Percentiles rank a stretch among this genome's conserved stretches.
phyloP scores from a whole-genome alignment of 257 asterid species.

The Cruciata laevipes region DNA sequence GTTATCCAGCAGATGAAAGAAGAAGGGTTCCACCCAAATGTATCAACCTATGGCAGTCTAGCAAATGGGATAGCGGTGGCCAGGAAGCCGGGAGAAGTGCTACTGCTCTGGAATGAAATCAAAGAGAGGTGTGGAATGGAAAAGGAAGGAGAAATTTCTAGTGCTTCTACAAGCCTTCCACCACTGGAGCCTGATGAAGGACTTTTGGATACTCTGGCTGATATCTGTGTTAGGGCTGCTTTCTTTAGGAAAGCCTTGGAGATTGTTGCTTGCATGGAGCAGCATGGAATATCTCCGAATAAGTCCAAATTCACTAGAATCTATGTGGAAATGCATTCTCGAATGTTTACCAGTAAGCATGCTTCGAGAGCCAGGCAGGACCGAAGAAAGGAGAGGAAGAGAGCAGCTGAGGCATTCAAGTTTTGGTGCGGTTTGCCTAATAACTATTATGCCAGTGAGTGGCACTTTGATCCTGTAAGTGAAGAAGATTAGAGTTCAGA shows the following conservation, averaged over 20 bases:
- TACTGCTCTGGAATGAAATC: conserved; percentile 83
- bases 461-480: conserved; percentile 58
- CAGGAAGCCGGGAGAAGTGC: conserved; percentile 95
- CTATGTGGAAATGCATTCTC: conserved; percentile 94
- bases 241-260: conserved; percentile 88
- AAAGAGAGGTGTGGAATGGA: conserved; percentile 61
- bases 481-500: conserved; percentile 33
- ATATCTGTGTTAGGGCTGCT: conserved; percentile 91
- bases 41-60: conserved; percentile 85
- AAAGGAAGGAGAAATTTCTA: conserved; percentile 26
- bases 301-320: conserved; percentile 85
- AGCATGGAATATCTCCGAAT: conserved; percentile 72
- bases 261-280: conserved; percentile 92
- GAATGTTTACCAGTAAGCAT: conserved; percentile 99
- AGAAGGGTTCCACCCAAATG: conserved; percentile 52
- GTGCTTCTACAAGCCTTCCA: conserved; percentile 24
- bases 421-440: conserved; percentile 98
- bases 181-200: conserved; percentile 83
- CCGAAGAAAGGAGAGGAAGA: conserved; percentile 71
- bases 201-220: conserved; percentile 79
- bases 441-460: conserved; percentile 74
- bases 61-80: conserved; percentile 81
- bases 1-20: conserved; percentile 70
- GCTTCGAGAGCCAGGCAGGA: conserved; percentile 92
- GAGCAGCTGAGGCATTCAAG: conserved; percentile 98